Conservation (phyloP, 441 rosid genomes). For the Euphorbia schlechtendalii region DNA sequence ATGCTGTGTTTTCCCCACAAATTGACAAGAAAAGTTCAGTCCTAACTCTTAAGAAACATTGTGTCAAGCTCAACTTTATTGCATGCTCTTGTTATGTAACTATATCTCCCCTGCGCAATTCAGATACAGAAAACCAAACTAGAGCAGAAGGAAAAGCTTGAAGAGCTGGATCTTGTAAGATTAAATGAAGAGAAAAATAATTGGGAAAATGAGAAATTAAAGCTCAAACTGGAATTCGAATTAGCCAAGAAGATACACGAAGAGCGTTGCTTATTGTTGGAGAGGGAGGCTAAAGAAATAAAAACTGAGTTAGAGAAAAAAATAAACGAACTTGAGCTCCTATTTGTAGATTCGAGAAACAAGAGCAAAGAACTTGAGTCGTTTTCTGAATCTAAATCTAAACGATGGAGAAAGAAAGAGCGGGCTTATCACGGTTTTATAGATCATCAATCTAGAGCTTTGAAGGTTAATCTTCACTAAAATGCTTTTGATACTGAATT, state of each 20-base stretch:
- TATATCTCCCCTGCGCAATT: constrained; percentile 20
- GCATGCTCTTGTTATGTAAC: not conserved
- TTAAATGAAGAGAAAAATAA: constrained; percentile 53
- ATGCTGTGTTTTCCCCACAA: not conserved
- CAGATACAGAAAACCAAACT: constrained; percentile 67
- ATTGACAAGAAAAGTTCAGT: too few relatives aligned
- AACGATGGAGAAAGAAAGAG: constrained; percentile 58
- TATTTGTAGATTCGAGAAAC: constrained; percentile 39
- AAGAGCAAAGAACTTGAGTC: constrained; percentile 60
- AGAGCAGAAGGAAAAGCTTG: constrained; percentile 64
- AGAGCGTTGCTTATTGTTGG: constrained; percentile 39
- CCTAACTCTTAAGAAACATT: too few relatives aligned
- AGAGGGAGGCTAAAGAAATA: constrained; percentile 41
- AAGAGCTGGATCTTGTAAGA: constrained; percentile 48
- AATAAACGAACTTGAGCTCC: constrained; percentile 33
- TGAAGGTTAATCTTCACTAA: constrained; percentile 41
- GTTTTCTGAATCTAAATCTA: constrained; percentile 38
- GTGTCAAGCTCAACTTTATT: not conserved
- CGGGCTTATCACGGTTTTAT: constrained; percentile 34
- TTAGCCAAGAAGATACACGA: constrained; percentile 43
- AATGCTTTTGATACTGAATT: not conserved
- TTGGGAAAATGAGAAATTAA: constrained; percentile 46
- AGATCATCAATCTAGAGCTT: constrained; percentile 42
- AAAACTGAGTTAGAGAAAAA: constrained; percentile 43
- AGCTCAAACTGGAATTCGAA: constrained; percentile 62